These are phyloP conservation scores for Trichosporon sp. DNA, from an alignment of 1,284 basidiomycete genomes.

Conservation along the genomic window DNA sequence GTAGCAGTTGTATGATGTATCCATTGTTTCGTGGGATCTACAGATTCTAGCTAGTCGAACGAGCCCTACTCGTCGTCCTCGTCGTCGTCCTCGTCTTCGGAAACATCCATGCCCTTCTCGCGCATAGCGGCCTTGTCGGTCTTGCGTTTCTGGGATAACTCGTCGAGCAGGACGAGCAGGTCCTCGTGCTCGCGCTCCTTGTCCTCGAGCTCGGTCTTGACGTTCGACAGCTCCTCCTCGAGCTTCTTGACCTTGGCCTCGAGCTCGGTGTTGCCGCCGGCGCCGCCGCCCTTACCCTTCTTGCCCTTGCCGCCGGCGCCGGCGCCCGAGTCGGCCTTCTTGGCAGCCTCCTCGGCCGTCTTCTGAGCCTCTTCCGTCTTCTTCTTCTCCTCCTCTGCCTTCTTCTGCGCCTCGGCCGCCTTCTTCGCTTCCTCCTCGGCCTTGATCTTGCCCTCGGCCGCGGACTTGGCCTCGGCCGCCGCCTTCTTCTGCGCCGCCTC, in stretches of 20 bases:
- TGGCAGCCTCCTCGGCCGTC: not conserved
- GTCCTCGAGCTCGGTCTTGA: slow-evolving; percentile 20
- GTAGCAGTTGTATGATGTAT: slow-evolving; percentile 19
- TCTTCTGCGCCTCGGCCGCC: not conserved
- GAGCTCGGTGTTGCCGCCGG: slow-evolving; percentile 17
- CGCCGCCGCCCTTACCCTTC: slow-evolving; percentile 30
- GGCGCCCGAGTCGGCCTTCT: not conserved
- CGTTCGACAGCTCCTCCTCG: slow-evolving; percentile 1
- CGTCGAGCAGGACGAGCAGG: slow-evolving; percentile 87
- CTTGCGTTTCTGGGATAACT: slow-evolving; percentile 80
- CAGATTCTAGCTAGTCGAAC: slow-evolving; percentile 9
- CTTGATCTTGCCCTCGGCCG: not conserved
- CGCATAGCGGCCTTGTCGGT: slow-evolving; percentile 77
- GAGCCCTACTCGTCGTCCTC: slow-evolving; percentile 61
- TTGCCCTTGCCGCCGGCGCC: slow-evolving; percentile 21
- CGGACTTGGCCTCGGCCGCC: slow-evolving; percentile 21
- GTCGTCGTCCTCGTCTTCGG: slow-evolving; percentile 83
- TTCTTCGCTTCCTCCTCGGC: not conserved
- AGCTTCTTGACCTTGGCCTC: slow-evolving; percentile 17
- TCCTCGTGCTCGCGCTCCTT: slow-evolving; percentile 57
- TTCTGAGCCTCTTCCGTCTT: not conserved
- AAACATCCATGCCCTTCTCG: slow-evolving; percentile 77
- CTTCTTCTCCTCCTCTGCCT: slow-evolving; percentile 13
- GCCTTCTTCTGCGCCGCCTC: slow-evolving; percentile 9
- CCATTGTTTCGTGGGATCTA: slow-evolving; percentile 11